Conservation (phyloP, 495 filamentous ascomycete species). For the Trichoderma gamsii region DNA sequence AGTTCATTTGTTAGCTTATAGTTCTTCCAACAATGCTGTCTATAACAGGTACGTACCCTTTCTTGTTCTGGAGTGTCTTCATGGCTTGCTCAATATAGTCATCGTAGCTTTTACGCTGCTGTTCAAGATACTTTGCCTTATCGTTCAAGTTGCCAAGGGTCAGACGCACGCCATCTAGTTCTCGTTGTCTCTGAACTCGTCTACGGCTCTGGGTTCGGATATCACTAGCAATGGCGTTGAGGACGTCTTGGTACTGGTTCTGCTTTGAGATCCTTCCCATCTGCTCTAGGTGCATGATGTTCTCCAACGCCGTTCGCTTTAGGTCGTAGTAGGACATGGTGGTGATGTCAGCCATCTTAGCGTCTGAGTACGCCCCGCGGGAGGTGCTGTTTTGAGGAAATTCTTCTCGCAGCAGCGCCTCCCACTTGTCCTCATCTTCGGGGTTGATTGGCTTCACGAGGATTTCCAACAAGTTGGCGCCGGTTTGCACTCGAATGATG, state of each 20-base stretch:
- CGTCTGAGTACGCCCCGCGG: conserved; percentile 84
- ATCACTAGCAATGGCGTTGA: conserved; percentile 94
- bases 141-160: conserved; percentile 82
- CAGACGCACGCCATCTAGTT: conserved; percentile 79
- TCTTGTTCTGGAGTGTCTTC: conserved; percentile 96
- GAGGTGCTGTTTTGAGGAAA: conserved; percentile 60
- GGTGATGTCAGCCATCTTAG: conserved; percentile 81
- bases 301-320: conserved; percentile 88
- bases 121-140: conserved; percentile 87
- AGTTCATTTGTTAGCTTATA: conserved; percentile 4
- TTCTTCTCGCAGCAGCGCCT: conserved; percentile 75
- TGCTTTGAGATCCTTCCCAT: conserved; percentile 79
- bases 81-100: conserved; percentile 99
- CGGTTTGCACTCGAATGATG: conserved; percentile 93
- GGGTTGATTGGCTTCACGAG: conserved; percentile 79
- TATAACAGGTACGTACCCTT: conserved; percentile 54
- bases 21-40: not conserved
- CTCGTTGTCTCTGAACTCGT: conserved; percentile 80
- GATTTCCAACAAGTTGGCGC: conserved; percentile 88
- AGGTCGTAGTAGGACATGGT: conserved; percentile 86
- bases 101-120: conserved; percentile 94
- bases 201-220: conserved; percentile 95
- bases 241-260: conserved; percentile 91
- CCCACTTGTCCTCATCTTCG: conserved; percentile 90
- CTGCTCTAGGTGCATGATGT: conserved; percentile 82